phyloP scores from a whole-genome alignment of 2,329 filamentous ascomycete species.

The Calonectria ilicicola region DNA sequence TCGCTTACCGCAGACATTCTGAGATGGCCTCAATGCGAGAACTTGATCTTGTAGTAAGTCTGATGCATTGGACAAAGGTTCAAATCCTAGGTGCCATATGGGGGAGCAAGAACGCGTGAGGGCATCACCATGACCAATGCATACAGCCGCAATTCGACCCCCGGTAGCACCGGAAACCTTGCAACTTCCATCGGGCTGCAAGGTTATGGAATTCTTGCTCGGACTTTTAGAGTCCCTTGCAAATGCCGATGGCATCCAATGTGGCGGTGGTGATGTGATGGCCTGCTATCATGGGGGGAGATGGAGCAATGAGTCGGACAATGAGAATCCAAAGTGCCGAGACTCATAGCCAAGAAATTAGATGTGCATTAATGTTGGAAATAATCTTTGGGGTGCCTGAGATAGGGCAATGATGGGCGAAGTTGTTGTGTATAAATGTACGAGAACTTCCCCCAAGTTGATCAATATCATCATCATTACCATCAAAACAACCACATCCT shows the following conservation, averaged over 20 bases:
- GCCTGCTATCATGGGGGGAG: not conserved
- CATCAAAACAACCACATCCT: not conserved
- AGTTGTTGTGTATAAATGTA: conserved; percentile 9
- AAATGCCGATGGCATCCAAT: not conserved
- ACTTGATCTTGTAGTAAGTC: not conserved
- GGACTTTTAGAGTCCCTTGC: not conserved
- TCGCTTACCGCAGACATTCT: too few relatives aligned
- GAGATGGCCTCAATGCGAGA: not conserved
- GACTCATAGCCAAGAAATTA: not conserved
- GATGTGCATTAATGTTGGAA: not conserved
- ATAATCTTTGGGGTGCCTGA: not conserved
- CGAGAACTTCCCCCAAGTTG: not conserved
- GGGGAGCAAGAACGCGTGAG: not conserved
- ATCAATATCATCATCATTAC: conserved; percentile 6
- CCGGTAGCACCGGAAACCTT: not conserved
- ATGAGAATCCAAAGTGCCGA: not conserved
- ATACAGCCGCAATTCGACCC: not conserved
- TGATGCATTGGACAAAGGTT: not conserved
- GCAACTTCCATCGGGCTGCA: not conserved
- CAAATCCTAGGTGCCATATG: not conserved
- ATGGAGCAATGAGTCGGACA: not conserved
- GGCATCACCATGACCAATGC: not conserved
- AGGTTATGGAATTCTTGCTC: not conserved
- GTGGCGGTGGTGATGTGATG: not conserved
- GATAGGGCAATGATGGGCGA: not conserved